Evolutionary conservation across 2,329 filamentous ascomycete genomes (phyloP), one percentile per base, ranked within the genome.

Genomic region (Onygena corvina): DNA sequence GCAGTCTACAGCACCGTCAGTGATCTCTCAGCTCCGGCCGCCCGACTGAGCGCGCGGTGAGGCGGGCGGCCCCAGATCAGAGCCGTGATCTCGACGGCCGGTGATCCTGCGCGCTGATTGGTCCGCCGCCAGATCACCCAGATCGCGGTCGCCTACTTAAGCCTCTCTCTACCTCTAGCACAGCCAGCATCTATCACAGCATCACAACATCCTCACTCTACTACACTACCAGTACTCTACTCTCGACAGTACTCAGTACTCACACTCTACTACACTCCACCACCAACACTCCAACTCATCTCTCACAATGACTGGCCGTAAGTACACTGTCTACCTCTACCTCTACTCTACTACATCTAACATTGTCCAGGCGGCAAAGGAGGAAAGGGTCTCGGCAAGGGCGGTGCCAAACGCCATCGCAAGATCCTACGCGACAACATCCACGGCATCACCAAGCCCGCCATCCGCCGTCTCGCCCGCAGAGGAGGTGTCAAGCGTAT

Each of bases 401-500:
- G 89, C 60, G 89, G 89, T 72, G 90, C 90, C 74, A 96, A 95
- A 85, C 89, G 89, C 75, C 89, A 95, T 77, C 83, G 90, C 67
- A 95, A 95, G 86, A 95, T 95, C 78, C 80, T 95, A 72, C 87
- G 89, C 75, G 89, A 94, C 84, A 95, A 94, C 85, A 95, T 95
- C 69, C 89, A 95, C 77, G 89, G 89, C 76, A 95, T 95, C 69
- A 95, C 89, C 67, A 95, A 95, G 85, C 89, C 89, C 64, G 89
- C 89, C 65, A 95, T 95, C 74, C 84, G 89, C 66, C 89, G 89
- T 93, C 88, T 95, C 70, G 89, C 89, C 59, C 89, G 89, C 76
- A 88, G 89, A 92, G 89, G 89, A 73, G 89, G 89, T 89, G 89
- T 95, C 80, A 95, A 95, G 86, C 89, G 89, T 94, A 95, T 95